These are phyloP conservation scores for Holtermanniella nyarrowii DNA, from an alignment of 768 basidiomycete species.

Conservation along the genomic window DNA sequence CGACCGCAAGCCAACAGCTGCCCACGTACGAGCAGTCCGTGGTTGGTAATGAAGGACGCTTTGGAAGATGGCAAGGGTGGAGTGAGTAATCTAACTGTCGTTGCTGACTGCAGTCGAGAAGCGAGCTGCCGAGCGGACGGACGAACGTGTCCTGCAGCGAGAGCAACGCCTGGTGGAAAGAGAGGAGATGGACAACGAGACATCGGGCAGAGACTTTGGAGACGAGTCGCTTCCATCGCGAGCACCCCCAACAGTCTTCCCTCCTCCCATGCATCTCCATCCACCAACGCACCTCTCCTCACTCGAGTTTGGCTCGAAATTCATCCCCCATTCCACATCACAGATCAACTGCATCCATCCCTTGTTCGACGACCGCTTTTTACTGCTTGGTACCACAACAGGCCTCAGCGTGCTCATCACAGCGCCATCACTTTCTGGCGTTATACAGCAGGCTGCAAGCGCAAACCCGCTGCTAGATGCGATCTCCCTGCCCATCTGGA, in stretches of 20 bases:
- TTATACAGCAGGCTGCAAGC: not conserved
- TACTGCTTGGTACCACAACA: conserved; percentile 13
- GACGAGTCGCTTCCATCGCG: too few species aligned
- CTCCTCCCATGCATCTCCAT: not conserved
- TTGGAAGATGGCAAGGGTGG: not conserved
- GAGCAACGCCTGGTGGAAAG: not conserved
- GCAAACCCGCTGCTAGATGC: not conserved
- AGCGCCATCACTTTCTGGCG: not conserved
- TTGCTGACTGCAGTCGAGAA: not conserved
- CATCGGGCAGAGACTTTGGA: too few species aligned
- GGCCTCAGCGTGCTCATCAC: conserved; percentile 10
- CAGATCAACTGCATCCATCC: conserved; percentile 11
- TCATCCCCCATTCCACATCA: conserved; percentile 6
- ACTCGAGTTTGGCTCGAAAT: conserved; percentile 11
- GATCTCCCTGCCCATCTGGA: conserved; percentile 8
- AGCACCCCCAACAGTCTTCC: too few species aligned
- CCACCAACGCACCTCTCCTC: not conserved
- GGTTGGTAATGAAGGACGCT: not conserved
- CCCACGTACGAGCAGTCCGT: not conserved
- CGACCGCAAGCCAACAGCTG: not conserved
- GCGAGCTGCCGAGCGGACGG: not conserved
- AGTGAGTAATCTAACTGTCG: not conserved
- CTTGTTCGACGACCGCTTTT: conserved; percentile 3
- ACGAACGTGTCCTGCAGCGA: not conserved
- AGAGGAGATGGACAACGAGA: not conserved